A percentile compares a stretch with the other conserved stretches of the same genome.
Evolutionary conservation across 140 eudicot genomes (phyloP).

Genomic region (Anethum foeniculum): DNA sequence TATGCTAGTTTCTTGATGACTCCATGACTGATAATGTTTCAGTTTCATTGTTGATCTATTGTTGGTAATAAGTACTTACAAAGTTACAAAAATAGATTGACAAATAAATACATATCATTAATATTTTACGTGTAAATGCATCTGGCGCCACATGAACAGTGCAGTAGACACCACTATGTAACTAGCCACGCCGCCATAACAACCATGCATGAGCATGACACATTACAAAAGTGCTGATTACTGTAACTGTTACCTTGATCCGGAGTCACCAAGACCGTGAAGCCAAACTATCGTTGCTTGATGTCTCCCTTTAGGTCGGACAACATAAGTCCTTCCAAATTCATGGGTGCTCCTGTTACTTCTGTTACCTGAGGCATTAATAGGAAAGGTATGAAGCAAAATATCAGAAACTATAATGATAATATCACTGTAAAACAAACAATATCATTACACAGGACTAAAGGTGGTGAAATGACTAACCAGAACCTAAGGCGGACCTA

Average conservation of each 20-base stretch:
- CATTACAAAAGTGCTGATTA: not conserved
- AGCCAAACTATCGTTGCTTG: constrained; percentile 88
- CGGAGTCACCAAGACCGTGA: constrained; percentile 89
- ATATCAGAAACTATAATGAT: not conserved
- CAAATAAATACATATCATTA: not conserved
- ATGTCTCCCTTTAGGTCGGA: constrained; percentile 79
- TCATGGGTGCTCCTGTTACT: constrained; percentile 41
- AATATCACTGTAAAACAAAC: not conserved
- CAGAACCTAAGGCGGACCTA: constrained; percentile 8
- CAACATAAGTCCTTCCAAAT: constrained; percentile 70
- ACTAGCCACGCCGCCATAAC: not conserved
- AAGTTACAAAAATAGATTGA: not conserved
- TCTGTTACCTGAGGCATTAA: constrained; percentile 34
- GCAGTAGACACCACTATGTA: not conserved
- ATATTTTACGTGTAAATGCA: not conserved
- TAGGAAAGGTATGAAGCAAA: not conserved
- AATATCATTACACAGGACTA: not conserved
- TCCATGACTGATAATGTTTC: not conserved
- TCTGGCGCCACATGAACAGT: not conserved
- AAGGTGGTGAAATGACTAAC: not conserved
- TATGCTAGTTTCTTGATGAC: not conserved
- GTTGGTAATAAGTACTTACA: not conserved
- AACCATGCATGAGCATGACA: not conserved
- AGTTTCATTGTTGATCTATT: not conserved
- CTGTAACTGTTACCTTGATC: constrained; percentile 47